phyloP scores from a whole-genome alignment of 1,139 yeast species.

The Protomyces gravidus region DNA sequence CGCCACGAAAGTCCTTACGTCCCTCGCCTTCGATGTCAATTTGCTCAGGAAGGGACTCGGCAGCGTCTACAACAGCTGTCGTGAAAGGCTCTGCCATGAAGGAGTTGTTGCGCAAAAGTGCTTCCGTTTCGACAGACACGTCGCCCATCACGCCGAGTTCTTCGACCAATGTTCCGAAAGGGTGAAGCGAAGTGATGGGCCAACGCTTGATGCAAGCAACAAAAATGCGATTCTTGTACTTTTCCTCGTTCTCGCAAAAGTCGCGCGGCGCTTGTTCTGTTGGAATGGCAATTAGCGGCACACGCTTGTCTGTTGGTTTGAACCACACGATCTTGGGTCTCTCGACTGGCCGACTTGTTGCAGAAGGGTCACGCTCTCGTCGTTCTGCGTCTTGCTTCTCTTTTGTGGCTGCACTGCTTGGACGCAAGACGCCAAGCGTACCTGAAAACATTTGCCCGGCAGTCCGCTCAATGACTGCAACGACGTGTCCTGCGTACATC shows the following conservation, averaged over 20 bases:
- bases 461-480: slow-evolving; percentile 93
- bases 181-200: slow-evolving; percentile 98
- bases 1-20: slow-evolving; percentile 60
- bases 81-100: slow-evolving; percentile 81
- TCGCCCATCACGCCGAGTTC: slow-evolving; percentile 80
- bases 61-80: slow-evolving; percentile 46
- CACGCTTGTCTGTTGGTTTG: slow-evolving; percentile 95
- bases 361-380: slow-evolving; percentile 44
- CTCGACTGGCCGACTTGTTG: slow-evolving; percentile 39
- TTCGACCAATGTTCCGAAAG: slow-evolving; percentile 88
- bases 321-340: slow-evolving; percentile 97
- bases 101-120: slow-evolving; percentile 87
- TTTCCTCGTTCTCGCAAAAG: slow-evolving; percentile 86
- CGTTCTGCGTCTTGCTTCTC: slow-evolving; percentile 61
- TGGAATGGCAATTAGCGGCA: slow-evolving; percentile 95
- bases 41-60: slow-evolving; percentile 39
- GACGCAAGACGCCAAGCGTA: slow-evolving; percentile 85
- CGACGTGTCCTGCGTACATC: slow-evolving; percentile 94
- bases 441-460: slow-evolving; percentile 93
- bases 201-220: slow-evolving; percentile 96
- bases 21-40: slow-evolving; percentile 37
- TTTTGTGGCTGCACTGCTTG: slow-evolving; percentile 90
- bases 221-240: slow-evolving; percentile 73
- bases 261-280: slow-evolving; percentile 97
- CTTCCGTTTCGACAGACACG: slow-evolving; percentile 74